phyloP scores from a whole-genome alignment of 202 grass and related monocot genomes.

The Dendrocalamus latiflorus region DNA sequence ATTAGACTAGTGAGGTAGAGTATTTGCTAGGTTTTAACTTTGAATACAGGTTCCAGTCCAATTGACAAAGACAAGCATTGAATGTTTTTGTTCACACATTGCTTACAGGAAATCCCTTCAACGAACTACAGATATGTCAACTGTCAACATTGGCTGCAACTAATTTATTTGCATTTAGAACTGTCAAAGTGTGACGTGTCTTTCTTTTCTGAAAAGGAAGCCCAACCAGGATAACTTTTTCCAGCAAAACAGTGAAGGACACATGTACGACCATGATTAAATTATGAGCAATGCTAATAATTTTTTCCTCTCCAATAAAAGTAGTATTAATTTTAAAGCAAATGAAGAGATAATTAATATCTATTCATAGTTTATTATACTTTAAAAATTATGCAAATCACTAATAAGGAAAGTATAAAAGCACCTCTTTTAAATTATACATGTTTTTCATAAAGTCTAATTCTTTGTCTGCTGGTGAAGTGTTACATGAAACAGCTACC shows the following conservation, averaged over 20 bases:
- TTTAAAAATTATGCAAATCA: no score
- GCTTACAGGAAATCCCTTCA: slow-evolving; percentile 10
- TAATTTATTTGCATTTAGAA: neutral
- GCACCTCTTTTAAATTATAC: neutral
- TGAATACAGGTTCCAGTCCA: slow-evolving; percentile 12
- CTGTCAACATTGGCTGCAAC: slow-evolving; percentile 31
- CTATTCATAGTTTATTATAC: no score
- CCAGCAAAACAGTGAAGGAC: neutral
- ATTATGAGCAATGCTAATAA: no score
- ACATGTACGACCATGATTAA: neutral
- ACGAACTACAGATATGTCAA: slow-evolving; percentile 23
- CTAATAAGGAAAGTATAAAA: no score
- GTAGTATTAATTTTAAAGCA: no score
- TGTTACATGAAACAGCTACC: slow-evolving; percentile 90
- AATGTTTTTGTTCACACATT: neutral
- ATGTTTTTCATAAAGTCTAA: neutral
- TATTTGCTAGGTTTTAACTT: no score
- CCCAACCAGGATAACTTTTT: neutral
- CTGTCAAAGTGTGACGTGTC: neutral
- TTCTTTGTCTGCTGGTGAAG: slow-evolving; percentile 60
- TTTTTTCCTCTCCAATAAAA: no score
- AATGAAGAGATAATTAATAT: no score
- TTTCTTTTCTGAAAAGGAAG: neutral
- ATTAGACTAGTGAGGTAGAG: no score
- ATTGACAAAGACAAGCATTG: slow-evolving; percentile 20